These are phyloP conservation scores for Pochonia chlamydosporia DNA, from an alignment of 2,329 filamentous ascomycete genomes.

Conservation along the genomic window DNA sequence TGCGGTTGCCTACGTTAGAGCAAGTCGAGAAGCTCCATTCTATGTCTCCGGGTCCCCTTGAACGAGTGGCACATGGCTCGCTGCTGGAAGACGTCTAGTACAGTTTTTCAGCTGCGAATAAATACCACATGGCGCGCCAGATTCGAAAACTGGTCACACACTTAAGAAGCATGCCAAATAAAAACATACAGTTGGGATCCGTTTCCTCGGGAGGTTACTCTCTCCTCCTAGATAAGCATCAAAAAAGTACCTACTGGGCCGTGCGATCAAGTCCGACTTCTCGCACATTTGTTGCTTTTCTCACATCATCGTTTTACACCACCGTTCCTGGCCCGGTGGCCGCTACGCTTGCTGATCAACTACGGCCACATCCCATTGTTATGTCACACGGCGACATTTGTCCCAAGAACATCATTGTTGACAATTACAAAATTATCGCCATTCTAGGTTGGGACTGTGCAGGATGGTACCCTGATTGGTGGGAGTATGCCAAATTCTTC, in stretches of 20 bases:
- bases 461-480: slow-evolving; percentile 27
- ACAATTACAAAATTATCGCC: slow-evolving; percentile 15
- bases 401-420: slow-evolving; percentile 24
- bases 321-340: slow-evolving; percentile 18
- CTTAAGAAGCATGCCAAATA: slow-evolving; percentile 13
- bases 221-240: slow-evolving; percentile 22
- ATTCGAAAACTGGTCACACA: slow-evolving; percentile 19
- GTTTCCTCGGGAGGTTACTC: slow-evolving; percentile 12
- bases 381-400: slow-evolving; percentile 21
- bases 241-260: slow-evolving; percentile 21
- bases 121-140: slow-evolving; percentile 18
- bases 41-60: background rate
- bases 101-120: slow-evolving; percentile 13
- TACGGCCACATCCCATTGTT: slow-evolving; percentile 11
- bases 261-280: slow-evolving; percentile 14
- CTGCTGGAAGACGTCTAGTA: slow-evolving; percentile 24
- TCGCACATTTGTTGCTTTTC: slow-evolving; percentile 18
- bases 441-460: slow-evolving; percentile 26
- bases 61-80: slow-evolving; percentile 14
- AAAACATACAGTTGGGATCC: slow-evolving; percentile 12
- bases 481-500: slow-evolving; percentile 30
- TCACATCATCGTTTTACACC: slow-evolving; percentile 18
- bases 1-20: slow-evolving; percentile 9
- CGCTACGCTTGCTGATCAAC: slow-evolving; percentile 14
- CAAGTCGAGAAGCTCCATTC: background rate